phyloP scores from a whole-genome alignment of 2,329 filamentous ascomycete species.

The Bipolaris victoriae region DNA sequence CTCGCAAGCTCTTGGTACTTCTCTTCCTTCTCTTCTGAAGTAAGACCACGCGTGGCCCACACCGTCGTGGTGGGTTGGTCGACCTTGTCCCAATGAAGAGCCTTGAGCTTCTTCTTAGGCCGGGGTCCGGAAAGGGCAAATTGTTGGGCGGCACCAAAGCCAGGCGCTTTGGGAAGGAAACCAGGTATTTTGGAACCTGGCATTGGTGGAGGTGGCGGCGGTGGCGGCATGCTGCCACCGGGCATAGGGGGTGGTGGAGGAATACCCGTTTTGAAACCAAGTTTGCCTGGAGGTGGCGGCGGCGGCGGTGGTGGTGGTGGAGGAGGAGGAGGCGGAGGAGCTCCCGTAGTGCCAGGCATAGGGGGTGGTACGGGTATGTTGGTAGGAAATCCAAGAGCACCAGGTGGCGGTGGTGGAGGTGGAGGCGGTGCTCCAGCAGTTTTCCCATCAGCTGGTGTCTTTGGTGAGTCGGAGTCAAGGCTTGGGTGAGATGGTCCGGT shows the following conservation, averaged over 20 bases:
- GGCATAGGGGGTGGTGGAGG: conserved; percentile 59
- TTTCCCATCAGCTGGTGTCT: conserved; percentile 65
- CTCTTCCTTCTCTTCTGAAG: conserved; percentile 88
- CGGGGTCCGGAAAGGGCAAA: conserved; percentile 79
- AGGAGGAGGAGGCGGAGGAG: conserved; percentile 57
- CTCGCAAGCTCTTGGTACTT: conserved; percentile 92
- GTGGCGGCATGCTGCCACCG: conserved; percentile 54
- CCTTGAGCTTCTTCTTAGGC: conserved; percentile 99
- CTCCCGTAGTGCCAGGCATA: conserved; percentile 56
- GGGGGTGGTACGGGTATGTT: conserved; percentile 53
- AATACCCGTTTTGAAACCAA: conserved; percentile 48
- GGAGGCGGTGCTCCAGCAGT: conserved; percentile 56
- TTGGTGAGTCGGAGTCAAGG: conserved; percentile 72
- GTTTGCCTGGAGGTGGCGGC: conserved; percentile 53
- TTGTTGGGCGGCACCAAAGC: conserved; percentile 60
- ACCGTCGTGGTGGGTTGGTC: conserved; percentile 90
- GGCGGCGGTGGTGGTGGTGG: conserved; percentile 51
- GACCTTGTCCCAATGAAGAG: conserved; percentile 98
- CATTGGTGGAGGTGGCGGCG: conserved; percentile 66
- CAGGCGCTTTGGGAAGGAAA: conserved; percentile 70
- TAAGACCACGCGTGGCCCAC: conserved; percentile 86
- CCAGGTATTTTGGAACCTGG: conserved; percentile 67
- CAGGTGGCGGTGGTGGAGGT: conserved; percentile 51
- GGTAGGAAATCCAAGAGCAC: conserved; percentile 46
- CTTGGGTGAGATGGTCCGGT: conserved; percentile 78